A percentile compares a stretch with the other conserved stretches of the same genome.
Evolutionary conservation across 1,139 yeast genomes (phyloP).

Genomic region (Meyerozyma guilliermondii): DNA sequence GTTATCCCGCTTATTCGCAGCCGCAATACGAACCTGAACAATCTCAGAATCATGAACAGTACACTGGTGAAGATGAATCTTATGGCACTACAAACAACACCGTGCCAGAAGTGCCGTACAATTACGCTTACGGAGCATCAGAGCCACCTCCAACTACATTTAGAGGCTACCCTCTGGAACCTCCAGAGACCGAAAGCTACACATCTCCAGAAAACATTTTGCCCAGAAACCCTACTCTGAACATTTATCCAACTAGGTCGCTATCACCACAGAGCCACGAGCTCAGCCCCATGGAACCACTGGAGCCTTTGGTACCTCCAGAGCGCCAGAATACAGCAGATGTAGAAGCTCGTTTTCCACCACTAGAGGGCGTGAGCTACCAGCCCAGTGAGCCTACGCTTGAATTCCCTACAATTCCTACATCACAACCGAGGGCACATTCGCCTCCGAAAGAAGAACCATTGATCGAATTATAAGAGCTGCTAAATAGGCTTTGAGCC

Average conservation of each 20-base stretch:
- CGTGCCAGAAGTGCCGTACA: neutral
- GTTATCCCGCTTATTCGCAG: neutral
- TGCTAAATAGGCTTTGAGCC: too few species aligned
- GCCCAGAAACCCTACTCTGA: neutral
- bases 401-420: neutral
- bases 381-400: neutral
- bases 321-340: neutral
- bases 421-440: neutral
- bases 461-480: conserved; percentile 27
- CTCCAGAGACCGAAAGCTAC: neutral
- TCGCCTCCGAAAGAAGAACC: conserved; percentile 18
- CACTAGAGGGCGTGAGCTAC: neutral
- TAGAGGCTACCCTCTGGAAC: neutral
- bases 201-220: neutral
- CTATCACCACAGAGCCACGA: neutral
- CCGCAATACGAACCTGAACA: neutral
- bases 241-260: neutral
- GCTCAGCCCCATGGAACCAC: neutral
- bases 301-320: neutral
- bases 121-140: neutral
- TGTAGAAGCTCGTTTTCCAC: neutral
- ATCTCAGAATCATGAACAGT: neutral
- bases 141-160: neutral
- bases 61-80: neutral
- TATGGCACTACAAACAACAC: neutral